Percentiles rank a stretch among this genome's conserved stretches.
Conservation (phyloP, 805 yeast species). For the Yarrowia deformans region DNA sequence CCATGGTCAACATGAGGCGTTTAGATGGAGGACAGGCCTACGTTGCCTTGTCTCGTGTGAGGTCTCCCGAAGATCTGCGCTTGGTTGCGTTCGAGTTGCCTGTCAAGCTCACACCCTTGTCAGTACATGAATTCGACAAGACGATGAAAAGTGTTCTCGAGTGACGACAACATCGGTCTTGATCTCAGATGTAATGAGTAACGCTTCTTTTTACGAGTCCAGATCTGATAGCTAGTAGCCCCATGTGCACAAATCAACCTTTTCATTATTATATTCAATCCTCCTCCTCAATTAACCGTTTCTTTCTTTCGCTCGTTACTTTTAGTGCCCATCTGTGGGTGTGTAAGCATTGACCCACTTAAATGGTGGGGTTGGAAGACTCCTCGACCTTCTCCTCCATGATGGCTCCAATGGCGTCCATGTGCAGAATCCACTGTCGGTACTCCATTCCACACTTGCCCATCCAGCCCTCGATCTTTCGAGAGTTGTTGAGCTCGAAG, state of each 20-base stretch:
- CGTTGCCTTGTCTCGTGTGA: conserved; percentile 91
- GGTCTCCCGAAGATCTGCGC: conserved; percentile 1
- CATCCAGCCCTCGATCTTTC: conserved; percentile 39
- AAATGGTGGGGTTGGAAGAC: background rate
- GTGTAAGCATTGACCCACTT: background rate
- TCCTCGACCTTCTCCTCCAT: conserved; percentile 32
- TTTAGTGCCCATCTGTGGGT: background rate
- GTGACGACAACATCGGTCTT: too few species aligned
- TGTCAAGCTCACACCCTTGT: background rate
- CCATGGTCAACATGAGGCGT: conserved; percentile 74
- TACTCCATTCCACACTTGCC: conserved; percentile 39
- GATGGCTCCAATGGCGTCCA: conserved; percentile 37
- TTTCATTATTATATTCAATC: conserved; percentile 1
- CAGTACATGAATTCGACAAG: conserved; percentile 3
- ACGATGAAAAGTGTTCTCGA: background rate
- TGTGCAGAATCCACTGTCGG: conserved; percentile 36
- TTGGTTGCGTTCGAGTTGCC: background rate
- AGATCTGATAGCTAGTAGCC: too few species aligned
- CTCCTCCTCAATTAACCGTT: background rate
- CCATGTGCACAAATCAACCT: background rate
- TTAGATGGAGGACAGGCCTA: conserved; percentile 93
- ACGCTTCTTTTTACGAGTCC: too few species aligned
- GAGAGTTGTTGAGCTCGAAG: conserved; percentile 28
- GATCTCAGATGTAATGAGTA: too few species aligned
- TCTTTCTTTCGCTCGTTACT: background rate